Base-by-base conservation (phyloP, 116 monocot genomes). In the Papilionanthe hybrid region DNA sequence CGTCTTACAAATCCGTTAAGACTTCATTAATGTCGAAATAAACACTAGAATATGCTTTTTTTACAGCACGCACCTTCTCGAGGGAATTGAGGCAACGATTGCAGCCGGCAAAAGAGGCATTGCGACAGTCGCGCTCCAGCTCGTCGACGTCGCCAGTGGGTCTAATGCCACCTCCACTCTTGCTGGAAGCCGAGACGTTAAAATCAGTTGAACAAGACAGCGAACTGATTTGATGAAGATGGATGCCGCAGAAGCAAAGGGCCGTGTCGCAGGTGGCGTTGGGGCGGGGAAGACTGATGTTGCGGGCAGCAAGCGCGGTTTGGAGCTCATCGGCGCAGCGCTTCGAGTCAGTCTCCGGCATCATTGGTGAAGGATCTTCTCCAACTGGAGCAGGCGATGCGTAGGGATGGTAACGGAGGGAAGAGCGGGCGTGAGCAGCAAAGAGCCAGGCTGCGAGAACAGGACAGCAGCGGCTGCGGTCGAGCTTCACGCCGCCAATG, bases 391-490 rank as follows among this genome's bases (percentile, higher is more conserved):
- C 60, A 4, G 71, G 41, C 27, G 79, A 48, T 0, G 81, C 17
- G 41, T 53, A 78, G 13, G 83, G 12, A 13, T 32, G 78, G 44
- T 90, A 5, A 45, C 84, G 76, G 10, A 96, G 93, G 18, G 93
- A 91, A 28, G 90, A 88, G 27, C 91, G 84, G 19, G 95, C 86
- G 88, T 96, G 93, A 49, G 95, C 93, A 37, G 93, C 91, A 81
- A 96, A 93, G 85, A 96, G 93, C 96, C 94, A 93, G 37, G 96
- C 96, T 50, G 94, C 96, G 79, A 96, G 96, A 45, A 96, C 94
- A 53, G 53, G 53, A 4, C 53, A 53, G 90, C 96, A 96, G 49
- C 94, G 90, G 88, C 82, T 80, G 22, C 93, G 87, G 79, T 92
- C 92, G 49, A 93, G 90, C 7, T 42, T 42, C 1, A n/a, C 25